Conservation (phyloP, 179 eudicot genomes). For the Amaranthus tricolor region DNA sequence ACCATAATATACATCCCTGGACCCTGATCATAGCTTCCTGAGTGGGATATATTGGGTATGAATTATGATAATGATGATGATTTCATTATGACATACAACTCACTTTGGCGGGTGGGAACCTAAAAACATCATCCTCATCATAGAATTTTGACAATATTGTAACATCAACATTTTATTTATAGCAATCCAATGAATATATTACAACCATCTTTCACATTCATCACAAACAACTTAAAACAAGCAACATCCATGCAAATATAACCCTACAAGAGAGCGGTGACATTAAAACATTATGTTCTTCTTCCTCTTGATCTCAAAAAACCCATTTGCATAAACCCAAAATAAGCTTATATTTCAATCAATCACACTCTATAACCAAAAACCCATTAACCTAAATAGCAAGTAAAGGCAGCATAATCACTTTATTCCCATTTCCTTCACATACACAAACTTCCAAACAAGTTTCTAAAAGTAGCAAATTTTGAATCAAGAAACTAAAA, state of each 20-base stretch:
- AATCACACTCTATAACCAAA: neutral
- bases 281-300: neutral
- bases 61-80: too few relatives aligned
- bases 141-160: neutral
- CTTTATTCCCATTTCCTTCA: neutral
- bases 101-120: neutral
- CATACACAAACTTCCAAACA: neutral
- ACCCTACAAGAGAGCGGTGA: neutral
- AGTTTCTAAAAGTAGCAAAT: neutral
- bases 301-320: neutral
- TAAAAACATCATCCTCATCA: neutral
- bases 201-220: neutral
- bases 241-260: neutral
- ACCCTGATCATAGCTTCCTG: too few relatives aligned
- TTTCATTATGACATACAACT: neutral
- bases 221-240: neutral
- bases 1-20: neutral
- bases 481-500: neutral
- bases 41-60: too few relatives aligned
- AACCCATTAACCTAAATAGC: constrained; percentile 1
- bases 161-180: neutral
- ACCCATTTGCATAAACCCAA: neutral
- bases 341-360: neutral
- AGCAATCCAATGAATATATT: neutral
- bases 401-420: constrained; percentile 3